These are phyloP conservation scores for Pseudocercospora eumusae DNA, from an alignment of 2,329 filamentous ascomycete species.

Conservation along the genomic window DNA sequence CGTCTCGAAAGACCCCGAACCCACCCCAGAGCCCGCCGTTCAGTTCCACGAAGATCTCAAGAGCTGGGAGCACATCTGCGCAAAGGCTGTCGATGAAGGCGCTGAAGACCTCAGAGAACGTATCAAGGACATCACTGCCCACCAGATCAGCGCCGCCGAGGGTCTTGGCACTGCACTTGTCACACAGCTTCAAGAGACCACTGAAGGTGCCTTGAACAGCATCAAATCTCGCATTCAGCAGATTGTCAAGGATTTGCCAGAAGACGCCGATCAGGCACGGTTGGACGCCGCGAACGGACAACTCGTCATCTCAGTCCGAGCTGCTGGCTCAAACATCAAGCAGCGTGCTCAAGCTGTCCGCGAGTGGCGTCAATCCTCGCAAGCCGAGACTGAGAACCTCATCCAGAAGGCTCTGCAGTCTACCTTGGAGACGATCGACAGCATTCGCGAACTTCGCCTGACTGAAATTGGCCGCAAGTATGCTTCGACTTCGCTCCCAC, in stretches of 20 bases:
- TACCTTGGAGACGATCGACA: constrained; percentile 78
- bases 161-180: constrained; percentile 67
- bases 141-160: constrained; percentile 66
- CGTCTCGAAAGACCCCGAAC: constrained; percentile 43
- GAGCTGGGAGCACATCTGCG: constrained; percentile 86
- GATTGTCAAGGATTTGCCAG: constrained; percentile 57
- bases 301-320: constrained; percentile 60
- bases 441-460: constrained; percentile 78
- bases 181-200: constrained; percentile 66
- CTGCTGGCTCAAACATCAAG: constrained; percentile 72
- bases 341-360: constrained; percentile 74
- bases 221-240: constrained; percentile 68
- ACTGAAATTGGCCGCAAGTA: constrained; percentile 91
- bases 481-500: constrained; percentile 94
- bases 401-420: constrained; percentile 74
- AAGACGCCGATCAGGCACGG: constrained; percentile 57
- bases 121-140: constrained; percentile 70
- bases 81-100: constrained; percentile 80
- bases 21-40: constrained; percentile 51
- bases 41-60: constrained; percentile 75
- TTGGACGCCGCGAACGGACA: constrained; percentile 56
- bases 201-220: constrained; percentile 62
- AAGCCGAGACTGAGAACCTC: constrained; percentile 66
- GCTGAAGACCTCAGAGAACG: constrained; percentile 65
- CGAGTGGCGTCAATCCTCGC: constrained; percentile 72